phyloP scores from a whole-genome alignment of 176 grass and related monocot genomes.

The Aegilops tauschii region DNA sequence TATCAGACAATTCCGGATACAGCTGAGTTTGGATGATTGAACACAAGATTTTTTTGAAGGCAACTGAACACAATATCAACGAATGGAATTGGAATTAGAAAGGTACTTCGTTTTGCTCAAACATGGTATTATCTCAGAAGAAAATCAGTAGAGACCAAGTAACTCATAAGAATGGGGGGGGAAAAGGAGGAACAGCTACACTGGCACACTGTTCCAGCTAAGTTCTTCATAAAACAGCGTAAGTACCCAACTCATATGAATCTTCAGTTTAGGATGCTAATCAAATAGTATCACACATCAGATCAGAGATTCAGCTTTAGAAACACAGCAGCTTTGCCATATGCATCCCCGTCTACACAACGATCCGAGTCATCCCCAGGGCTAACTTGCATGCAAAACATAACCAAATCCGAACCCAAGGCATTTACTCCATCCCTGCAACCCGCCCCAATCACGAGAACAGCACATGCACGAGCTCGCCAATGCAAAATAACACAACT shows the following conservation, averaged over 20 bases:
- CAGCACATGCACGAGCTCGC: not conserved
- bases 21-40: not conserved
- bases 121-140: not conserved
- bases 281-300: not conserved
- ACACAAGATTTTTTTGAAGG: not conserved
- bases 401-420: not conserved
- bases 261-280: not conserved
- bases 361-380: not conserved
- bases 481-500: conserved; percentile 5
- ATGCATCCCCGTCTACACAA: not conserved
- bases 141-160: not conserved
- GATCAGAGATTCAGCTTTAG: not conserved
- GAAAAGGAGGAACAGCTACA: not conserved
- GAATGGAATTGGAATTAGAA: not conserved
- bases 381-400: not conserved
- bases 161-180: not conserved
- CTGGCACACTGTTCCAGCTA: not conserved
- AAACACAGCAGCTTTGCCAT: not conserved
- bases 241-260: not conserved
- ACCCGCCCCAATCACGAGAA: conserved; percentile 1
- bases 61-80: not conserved
- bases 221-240: not conserved
- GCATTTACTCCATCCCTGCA: not conserved
- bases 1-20: not conserved
- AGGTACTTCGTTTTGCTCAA: not conserved